Conservation (phyloP, 2,329 filamentous ascomycete species). For the Apiospora koreana region DNA sequence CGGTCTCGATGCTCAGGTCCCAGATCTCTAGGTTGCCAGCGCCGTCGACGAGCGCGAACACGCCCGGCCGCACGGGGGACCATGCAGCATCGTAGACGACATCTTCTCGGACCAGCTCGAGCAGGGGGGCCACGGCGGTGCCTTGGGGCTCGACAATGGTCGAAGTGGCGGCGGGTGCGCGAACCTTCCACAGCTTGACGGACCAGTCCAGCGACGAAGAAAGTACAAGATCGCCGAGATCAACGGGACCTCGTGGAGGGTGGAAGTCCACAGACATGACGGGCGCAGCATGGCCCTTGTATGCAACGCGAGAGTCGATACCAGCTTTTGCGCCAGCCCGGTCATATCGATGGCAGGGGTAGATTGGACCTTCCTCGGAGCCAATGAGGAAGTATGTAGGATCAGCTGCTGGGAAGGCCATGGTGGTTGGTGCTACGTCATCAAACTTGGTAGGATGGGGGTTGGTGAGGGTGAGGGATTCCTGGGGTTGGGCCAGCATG, state of each 20-base stretch:
- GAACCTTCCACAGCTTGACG: conserved; percentile 94
- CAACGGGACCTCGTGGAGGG: conserved; percentile 85
- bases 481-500: conserved; percentile 95
- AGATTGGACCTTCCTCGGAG: conserved; percentile 94
- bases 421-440: conserved; percentile 90
- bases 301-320: conserved; percentile 84
- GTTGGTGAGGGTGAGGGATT: conserved; percentile 84
- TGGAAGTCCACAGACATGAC: conserved; percentile 98
- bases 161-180: conserved; percentile 73
- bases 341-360: conserved; percentile 95
- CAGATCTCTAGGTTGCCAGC: conserved; percentile 91
- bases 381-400: conserved; percentile 97
- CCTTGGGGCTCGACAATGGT: conserved; percentile 53
- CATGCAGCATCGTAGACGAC: conserved; percentile 95
- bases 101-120: conserved; percentile 92
- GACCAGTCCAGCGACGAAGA: conserved; percentile 96
- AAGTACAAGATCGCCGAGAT: conserved; percentile 90
- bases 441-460: conserved; percentile 88
- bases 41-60: conserved; percentile 93
- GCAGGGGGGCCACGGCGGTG: conserved; percentile 67
- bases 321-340: conserved; percentile 96
- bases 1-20: conserved; percentile 90
- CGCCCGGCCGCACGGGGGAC: conserved; percentile 91
- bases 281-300: conserved; percentile 87
- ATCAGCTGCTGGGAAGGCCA: conserved; percentile 92